Conservation (phyloP, 331 rosid species). For the Quercus phellos region DNA sequence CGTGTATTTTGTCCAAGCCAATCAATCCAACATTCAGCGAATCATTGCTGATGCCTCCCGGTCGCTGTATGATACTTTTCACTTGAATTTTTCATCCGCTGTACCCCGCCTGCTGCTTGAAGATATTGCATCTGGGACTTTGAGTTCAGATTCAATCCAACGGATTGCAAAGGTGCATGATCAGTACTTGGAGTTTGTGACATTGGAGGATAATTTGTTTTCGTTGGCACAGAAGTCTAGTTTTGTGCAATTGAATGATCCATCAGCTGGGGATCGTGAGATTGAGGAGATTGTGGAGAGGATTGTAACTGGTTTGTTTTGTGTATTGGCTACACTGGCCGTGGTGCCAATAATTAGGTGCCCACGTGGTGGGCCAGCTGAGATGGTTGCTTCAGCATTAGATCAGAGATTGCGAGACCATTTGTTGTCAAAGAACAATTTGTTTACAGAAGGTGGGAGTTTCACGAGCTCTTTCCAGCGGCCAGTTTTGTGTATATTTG, state of each 20-base stretch:
- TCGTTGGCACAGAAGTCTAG: constrained; percentile 64
- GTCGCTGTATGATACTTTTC: constrained; percentile 59
- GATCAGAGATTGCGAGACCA: constrained; percentile 85
- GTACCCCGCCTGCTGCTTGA: constrained; percentile 80
- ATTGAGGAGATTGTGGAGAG: constrained; percentile 77
- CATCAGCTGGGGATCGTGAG: constrained; percentile 83
- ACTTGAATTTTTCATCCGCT: constrained; percentile 67
- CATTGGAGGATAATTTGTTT: constrained; percentile 70
- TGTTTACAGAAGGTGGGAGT: constrained; percentile 68
- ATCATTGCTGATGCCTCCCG: constrained; percentile 62
- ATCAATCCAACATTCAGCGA: constrained; percentile 48
- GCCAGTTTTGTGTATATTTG: constrained; percentile 74
- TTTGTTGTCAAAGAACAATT: constrained; percentile 69
- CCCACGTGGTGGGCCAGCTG: constrained; percentile 81
- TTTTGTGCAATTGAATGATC: constrained; percentile 73
- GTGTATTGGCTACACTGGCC: constrained; percentile 75
- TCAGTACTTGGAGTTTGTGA: constrained; percentile 86
- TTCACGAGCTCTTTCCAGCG: constrained; percentile 79
- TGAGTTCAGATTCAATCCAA: constrained; percentile 56
- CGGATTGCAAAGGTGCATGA: constrained; percentile 77
- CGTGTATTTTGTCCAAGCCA: constrained; percentile 74
- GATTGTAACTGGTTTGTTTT: constrained; percentile 65
- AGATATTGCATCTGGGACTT: constrained; percentile 71
- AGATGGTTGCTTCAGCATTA: constrained; percentile 81
- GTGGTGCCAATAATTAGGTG: constrained; percentile 79